These are phyloP conservation scores for Colletotrichum scovillei DNA, from an alignment of 2,329 filamentous ascomycete species.

Conservation along the genomic window DNA sequence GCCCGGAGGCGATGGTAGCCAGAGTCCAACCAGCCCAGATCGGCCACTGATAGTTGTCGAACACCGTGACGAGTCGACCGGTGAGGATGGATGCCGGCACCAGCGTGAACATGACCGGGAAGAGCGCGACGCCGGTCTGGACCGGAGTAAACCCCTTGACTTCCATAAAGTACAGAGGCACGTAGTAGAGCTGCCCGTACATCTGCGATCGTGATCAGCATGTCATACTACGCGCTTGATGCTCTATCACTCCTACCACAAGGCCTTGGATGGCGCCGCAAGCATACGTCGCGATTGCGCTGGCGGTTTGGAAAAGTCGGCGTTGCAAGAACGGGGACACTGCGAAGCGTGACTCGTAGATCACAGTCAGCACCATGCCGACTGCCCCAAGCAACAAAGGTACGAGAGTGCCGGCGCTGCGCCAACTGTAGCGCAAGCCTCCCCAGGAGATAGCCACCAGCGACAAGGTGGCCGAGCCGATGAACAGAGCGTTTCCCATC, in stretches of 20 bases:
- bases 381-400: constrained; percentile 3
- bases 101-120: constrained; percentile 35
- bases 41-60: constrained; percentile 33
- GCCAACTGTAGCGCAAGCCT: constrained; percentile 15
- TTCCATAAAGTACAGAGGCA: constrained; percentile 38
- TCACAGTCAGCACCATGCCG: neutral
- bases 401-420: neutral
- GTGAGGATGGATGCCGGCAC: constrained; percentile 35
- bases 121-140: constrained; percentile 35
- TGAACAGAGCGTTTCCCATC: constrained; percentile 5
- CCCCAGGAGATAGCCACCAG: constrained; percentile 26
- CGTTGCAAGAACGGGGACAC: neutral
- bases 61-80: constrained; percentile 33
- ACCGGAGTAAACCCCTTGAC: constrained; percentile 35
- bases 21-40: constrained; percentile 38
- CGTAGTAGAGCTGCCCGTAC: constrained; percentile 30
- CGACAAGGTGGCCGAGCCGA: constrained; percentile 1
- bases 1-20: constrained; percentile 11
- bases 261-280: neutral
- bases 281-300: constrained; percentile 1
- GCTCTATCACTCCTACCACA: neutral
- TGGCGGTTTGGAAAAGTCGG: constrained; percentile 12
- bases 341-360: constrained; percentile 3
- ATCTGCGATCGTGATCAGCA: constrained; percentile 3
- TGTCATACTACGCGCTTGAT: no score